Conservation (phyloP, 139 green algal species). For the Haematococcus sp. region DNA sequence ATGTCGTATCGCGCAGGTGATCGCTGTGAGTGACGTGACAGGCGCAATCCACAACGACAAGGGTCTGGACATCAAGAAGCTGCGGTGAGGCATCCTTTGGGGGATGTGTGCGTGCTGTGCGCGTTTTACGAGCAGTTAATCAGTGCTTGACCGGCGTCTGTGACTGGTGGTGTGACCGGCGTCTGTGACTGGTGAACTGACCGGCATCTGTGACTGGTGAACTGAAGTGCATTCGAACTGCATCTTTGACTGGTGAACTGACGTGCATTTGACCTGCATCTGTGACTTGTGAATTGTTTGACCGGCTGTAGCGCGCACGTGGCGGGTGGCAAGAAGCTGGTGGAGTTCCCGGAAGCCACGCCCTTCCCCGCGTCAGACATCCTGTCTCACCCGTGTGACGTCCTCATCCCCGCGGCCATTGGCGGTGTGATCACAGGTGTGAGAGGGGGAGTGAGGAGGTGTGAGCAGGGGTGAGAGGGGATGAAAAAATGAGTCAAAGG, state of each 20-base stretch:
- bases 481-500: neutral
- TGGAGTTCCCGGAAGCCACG: conserved; percentile 33
- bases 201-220: neutral
- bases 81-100: conserved; percentile 29
- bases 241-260: too few relatives aligned
- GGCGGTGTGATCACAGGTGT: conserved; percentile 34
- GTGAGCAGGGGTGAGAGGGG: neutral
- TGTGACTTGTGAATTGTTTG: too few relatives aligned
- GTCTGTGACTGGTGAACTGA: too few relatives aligned
- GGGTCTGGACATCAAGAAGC: conserved; percentile 69
- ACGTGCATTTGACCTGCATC: too few relatives aligned
- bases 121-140: neutral
- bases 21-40: conserved; percentile 77
- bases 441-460: neutral
- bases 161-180: too few relatives aligned
- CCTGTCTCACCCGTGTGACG: conserved; percentile 67
- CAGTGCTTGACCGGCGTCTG: conserved; percentile 16
- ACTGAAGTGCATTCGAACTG: too few relatives aligned
- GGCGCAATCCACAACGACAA: conserved; percentile 67
- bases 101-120: too few relatives aligned
- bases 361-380: conserved; percentile 41
- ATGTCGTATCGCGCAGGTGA: conserved; percentile 31
- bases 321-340: conserved; percentile 35
- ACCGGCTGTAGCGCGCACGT: conserved; percentile 49
- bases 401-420: conserved; percentile 87